These are phyloP conservation scores for Elsinoe fawcettii DNA, from an alignment of 2,329 filamentous ascomycete genomes.

Conservation along the genomic window DNA sequence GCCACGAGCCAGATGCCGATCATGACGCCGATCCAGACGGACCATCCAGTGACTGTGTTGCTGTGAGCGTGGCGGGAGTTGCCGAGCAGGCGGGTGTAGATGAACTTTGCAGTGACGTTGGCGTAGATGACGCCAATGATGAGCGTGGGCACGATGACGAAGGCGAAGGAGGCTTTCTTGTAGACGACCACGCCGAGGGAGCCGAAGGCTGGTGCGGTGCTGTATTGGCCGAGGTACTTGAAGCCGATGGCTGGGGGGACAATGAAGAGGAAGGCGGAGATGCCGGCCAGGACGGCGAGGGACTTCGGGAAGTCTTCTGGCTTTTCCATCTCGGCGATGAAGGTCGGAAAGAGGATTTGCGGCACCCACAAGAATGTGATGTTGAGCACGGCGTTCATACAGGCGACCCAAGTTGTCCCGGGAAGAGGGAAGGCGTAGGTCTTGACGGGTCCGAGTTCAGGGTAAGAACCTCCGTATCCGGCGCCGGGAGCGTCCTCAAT, in stretches of 20 bases:
- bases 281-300: slow-evolving; percentile 38
- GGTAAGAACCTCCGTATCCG: slow-evolving; percentile 42
- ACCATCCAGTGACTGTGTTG: slow-evolving; percentile 43
- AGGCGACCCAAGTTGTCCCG: slow-evolving; percentile 41
- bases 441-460: slow-evolving; percentile 36
- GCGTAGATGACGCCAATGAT: slow-evolving; percentile 45
- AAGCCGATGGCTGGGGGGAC: slow-evolving; percentile 44
- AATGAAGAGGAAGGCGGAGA: slow-evolving; percentile 43
- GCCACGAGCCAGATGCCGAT: slow-evolving; percentile 37
- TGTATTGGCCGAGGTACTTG: slow-evolving; percentile 43
- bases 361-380: slow-evolving; percentile 46
- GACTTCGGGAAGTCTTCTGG: slow-evolving; percentile 46
- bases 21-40: slow-evolving; percentile 38
- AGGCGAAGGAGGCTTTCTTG: slow-evolving; percentile 44
- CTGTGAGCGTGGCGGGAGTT: slow-evolving; percentile 39
- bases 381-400: slow-evolving; percentile 45
- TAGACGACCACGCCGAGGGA: slow-evolving; percentile 37
- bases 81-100: slow-evolving; percentile 40
- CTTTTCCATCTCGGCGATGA: slow-evolving; percentile 45
- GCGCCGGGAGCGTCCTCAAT: slow-evolving; percentile 32
- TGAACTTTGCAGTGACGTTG: slow-evolving; percentile 42
- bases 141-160: slow-evolving; percentile 45
- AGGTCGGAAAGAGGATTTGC: slow-evolving; percentile 46
- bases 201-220: slow-evolving; percentile 45
- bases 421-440: slow-evolving; percentile 43